phyloP scores from a whole-genome alignment of 257 asterid genomes.

The Lantana camara region DNA sequence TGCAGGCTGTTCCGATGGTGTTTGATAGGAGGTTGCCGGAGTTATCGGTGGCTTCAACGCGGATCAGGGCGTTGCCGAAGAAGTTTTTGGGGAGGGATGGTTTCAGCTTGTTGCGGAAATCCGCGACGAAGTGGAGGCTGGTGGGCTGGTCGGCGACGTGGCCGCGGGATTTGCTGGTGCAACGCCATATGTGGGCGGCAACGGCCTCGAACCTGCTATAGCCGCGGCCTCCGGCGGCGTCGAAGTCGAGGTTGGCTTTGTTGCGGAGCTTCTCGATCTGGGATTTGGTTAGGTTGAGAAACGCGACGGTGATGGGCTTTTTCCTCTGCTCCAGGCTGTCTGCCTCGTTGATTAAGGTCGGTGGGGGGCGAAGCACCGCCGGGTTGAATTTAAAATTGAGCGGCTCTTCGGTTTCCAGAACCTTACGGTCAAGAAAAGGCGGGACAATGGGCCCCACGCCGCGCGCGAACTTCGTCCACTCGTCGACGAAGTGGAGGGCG shows the following conservation, averaged over 20 bases:
- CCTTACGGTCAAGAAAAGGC: conserved; percentile 41
- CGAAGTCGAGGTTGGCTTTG: conserved; percentile 40
- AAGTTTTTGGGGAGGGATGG: conserved; percentile 67
- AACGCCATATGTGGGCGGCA: conserved; percentile 84
- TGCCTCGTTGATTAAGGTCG: conserved; percentile 40
- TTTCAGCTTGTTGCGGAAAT: conserved; percentile 56
- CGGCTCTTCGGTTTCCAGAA: conserved; percentile 26
- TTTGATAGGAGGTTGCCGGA: conserved; percentile 45
- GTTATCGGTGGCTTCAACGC: conserved; percentile 54
- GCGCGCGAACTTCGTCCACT: conserved; percentile 47
- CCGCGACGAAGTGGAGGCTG: conserved; percentile 61
- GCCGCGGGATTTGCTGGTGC: conserved; percentile 67
- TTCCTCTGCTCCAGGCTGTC: conserved; percentile 44
- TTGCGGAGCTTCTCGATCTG: conserved; percentile 50
- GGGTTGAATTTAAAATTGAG: conserved; percentile 34
- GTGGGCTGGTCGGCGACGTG: conserved; percentile 53
- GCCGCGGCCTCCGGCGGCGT: conserved; percentile 28
- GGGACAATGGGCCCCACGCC: conserved; percentile 24
- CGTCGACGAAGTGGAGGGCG: conserved; percentile 48
- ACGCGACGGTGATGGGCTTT: conserved; percentile 42
- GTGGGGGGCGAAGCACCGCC: conserved; percentile 49
- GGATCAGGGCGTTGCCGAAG: conserved; percentile 81
- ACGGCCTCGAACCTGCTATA: conserved; percentile 66
- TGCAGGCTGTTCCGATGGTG: conserved; percentile 38
- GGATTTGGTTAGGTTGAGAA: conserved; percentile 33